Conservation (phyloP, 116 monocot species). For the Iris pallida region DNA sequence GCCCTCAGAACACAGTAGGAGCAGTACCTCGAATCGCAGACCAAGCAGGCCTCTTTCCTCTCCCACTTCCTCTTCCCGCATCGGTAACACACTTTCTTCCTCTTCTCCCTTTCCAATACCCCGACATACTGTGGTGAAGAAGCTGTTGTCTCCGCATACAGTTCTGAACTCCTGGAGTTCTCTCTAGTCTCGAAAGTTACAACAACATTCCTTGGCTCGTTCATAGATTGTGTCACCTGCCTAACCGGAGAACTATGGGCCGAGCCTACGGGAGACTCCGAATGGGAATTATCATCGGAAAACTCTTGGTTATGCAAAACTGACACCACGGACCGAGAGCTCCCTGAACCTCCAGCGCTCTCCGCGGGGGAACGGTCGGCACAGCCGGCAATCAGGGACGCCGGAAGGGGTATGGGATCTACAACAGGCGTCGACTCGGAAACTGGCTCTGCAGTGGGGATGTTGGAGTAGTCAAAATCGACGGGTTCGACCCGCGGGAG, state of each 20-base stretch:
- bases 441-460: constrained; percentile 41
- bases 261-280: constrained; percentile 34
- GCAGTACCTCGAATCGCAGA: constrained; percentile 74
- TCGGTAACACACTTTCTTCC: constrained; percentile 46
- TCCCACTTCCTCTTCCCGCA: constrained; percentile 95
- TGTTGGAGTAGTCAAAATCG: constrained; percentile 19
- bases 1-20: constrained; percentile 73
- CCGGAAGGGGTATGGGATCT: constrained; percentile 42
- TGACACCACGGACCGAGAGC: constrained; percentile 59
- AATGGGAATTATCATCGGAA: constrained; percentile 53
- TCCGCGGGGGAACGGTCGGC: constrained; percentile 24
- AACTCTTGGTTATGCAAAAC: constrained; percentile 63
- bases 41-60: constrained; percentile 80
- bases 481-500: constrained; percentile 66
- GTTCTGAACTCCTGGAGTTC: constrained; percentile 26
- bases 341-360: constrained; percentile 41
- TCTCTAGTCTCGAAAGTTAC: constrained; percentile 44
- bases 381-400: constrained; percentile 27
- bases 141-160: constrained; percentile 17
- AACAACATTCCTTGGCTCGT: constrained; percentile 41
- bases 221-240: constrained; percentile 9
- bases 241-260: constrained; percentile 21
- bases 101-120: constrained; percentile 52
- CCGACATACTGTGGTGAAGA: constrained; percentile 50
- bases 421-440: constrained; percentile 32